These are phyloP conservation scores for Ottelia alismoides DNA, from an alignment of 106 monocot genomes.

Conservation along the genomic window DNA sequence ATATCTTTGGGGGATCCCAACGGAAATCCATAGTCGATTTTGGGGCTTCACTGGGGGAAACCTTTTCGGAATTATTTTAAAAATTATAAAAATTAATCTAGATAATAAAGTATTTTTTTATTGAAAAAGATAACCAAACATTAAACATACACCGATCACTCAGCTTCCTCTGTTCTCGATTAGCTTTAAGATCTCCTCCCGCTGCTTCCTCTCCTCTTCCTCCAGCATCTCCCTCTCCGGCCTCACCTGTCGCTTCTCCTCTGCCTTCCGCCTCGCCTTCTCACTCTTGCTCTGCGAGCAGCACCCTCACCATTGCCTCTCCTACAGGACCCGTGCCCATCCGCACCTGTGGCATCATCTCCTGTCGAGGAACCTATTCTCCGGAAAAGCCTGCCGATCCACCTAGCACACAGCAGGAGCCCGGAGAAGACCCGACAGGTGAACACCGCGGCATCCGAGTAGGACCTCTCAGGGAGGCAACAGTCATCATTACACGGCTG, in stretches of 20 bases:
- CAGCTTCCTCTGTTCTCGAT: too few relatives aligned
- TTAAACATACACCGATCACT: too few relatives aligned
- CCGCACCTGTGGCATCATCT: constrained; percentile 22
- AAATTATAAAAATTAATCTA: too few relatives aligned
- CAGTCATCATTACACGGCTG: constrained; percentile 2
- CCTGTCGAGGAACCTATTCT: constrained; percentile 20
- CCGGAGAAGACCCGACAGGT: too few relatives aligned
- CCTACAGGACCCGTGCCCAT: constrained; percentile 23
- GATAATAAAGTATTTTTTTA: too few relatives aligned
- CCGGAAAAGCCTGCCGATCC: constrained; percentile 26
- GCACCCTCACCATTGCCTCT: constrained; percentile 30
- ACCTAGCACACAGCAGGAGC: constrained; percentile 8
- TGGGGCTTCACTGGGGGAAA: too few relatives aligned
- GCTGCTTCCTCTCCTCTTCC: constrained; percentile 79
- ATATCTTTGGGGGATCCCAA: too few relatives aligned
- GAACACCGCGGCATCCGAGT: too few relatives aligned
- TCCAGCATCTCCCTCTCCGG: constrained; percentile 75
- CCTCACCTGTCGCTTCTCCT: constrained; percentile 66
- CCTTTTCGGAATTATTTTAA: too few relatives aligned
- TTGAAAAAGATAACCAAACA: too few relatives aligned
- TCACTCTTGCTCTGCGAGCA: constrained; percentile 46
- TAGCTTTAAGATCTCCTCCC: constrained; percentile 65
- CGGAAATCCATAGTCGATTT: too few relatives aligned
- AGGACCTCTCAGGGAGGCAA: constrained; percentile 18
- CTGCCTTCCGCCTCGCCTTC: constrained; percentile 71